These are phyloP conservation scores for Vitis cinerea DNA, from an alignment of 164 flowering plant species.

Conservation along the genomic window DNA sequence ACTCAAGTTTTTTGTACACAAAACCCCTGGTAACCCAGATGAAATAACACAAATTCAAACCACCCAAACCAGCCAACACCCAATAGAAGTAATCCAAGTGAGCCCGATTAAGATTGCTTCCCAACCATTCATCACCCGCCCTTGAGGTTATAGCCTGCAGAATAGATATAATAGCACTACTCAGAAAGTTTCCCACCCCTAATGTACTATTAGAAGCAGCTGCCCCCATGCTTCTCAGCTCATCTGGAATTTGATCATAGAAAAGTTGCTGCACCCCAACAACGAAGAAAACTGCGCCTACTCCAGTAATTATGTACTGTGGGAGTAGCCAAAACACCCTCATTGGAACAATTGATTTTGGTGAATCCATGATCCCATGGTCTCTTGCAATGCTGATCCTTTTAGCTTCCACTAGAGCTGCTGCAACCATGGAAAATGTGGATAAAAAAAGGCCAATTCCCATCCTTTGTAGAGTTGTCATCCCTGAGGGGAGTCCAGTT, in stretches of 20 bases:
- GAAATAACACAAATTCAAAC: too few relatives aligned
- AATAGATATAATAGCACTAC: constrained; percentile 1
- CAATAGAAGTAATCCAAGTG: too few relatives aligned
- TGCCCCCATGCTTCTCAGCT: constrained; percentile 21
- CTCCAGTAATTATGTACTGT: constrained; percentile 20
- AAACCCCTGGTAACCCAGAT: too few relatives aligned
- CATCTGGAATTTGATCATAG: constrained; percentile 26
- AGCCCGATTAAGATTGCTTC: too few relatives aligned
- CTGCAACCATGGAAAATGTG: not conserved
- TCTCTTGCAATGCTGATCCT: not conserved
- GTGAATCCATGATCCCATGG: constrained; percentile 1
- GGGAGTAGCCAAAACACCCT: constrained; percentile 21
- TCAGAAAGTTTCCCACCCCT: constrained; percentile 23
- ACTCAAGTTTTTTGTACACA: too few relatives aligned
- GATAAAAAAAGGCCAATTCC: constrained; percentile 4
- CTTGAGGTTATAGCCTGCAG: too few relatives aligned
- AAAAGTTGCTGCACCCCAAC: constrained; percentile 27
- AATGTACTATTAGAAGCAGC: constrained; percentile 21
- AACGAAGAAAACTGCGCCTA: constrained; percentile 21
- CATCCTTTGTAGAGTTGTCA: constrained; percentile 4
- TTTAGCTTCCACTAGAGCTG: constrained; percentile 7
- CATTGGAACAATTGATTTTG: constrained; percentile 2
- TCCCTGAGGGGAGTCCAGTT: not conserved
- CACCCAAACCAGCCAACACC: too few relatives aligned
- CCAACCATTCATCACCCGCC: too few relatives aligned